These are phyloP conservation scores for Umbelopsis ramanniana DNA, from an alignment of 192 early-diverging fungal genomes.

Conservation along the genomic window DNA sequence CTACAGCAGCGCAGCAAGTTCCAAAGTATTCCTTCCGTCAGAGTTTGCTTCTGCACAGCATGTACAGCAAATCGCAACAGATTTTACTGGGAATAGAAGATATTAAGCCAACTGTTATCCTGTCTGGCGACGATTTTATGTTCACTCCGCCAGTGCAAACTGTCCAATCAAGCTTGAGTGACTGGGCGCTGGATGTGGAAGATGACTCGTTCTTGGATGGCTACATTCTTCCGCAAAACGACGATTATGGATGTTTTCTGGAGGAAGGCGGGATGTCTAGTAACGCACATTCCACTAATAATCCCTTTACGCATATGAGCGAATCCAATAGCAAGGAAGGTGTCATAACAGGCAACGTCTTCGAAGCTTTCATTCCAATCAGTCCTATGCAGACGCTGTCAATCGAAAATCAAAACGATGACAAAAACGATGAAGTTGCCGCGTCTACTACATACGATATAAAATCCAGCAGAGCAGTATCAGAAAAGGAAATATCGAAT, in stretches of 20 bases:
- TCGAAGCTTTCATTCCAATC: constrained; percentile 6
- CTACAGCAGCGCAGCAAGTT: neutral
- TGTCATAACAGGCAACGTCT: neutral
- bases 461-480: neutral
- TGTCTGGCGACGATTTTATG: constrained; percentile 40
- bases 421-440: neutral
- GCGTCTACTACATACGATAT: neutral
- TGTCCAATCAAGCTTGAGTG: neutral
- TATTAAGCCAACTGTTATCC: constrained; percentile 33
- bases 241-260: neutral
- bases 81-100: constrained; percentile 32
- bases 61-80: constrained; percentile 45
- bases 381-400: neutral
- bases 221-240: neutral
- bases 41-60: constrained; percentile 34
- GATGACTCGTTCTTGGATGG: constrained; percentile 15
- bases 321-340: neutral
- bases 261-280: neutral
- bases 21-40: constrained; percentile 32
- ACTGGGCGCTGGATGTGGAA: neutral
- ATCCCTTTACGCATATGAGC: neutral
- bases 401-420: neutral
- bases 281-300: neutral
- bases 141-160: constrained; percentile 31
- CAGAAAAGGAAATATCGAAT: constrained; percentile 5